A percentile compares a stretch with the other conserved stretches of the same genome.
These are phyloP conservation scores for Pelargonium nanum DNA, from an alignment of 345 rosid species.

Conservation along the genomic window DNA sequence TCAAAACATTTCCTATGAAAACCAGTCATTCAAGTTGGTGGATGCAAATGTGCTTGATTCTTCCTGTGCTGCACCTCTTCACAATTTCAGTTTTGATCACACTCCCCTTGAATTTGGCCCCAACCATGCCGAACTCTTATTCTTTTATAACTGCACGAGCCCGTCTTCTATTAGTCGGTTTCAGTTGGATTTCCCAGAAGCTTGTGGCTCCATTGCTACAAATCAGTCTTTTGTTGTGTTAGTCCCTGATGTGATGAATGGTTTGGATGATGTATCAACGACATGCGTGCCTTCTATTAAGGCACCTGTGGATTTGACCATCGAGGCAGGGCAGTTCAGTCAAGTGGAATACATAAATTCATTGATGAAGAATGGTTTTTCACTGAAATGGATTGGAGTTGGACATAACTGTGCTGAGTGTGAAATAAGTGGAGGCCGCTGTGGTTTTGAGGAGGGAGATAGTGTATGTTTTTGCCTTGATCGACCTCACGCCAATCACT, in stretches of 20 bases:
- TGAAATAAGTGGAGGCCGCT: slow-evolving; percentile 17
- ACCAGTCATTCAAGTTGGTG: slow-evolving; percentile 16
- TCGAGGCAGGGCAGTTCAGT: slow-evolving; percentile 1
- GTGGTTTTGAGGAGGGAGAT: slow-evolving; percentile 13
- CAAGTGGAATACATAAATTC: slow-evolving; percentile 9
- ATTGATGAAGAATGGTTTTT: slow-evolving; percentile 12
- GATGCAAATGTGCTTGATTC: slow-evolving; percentile 4
- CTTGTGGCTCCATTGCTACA: slow-evolving; percentile 1
- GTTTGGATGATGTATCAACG: slow-evolving; percentile 1
- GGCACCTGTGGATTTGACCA: slow-evolving; percentile 12
- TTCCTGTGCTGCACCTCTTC: slow-evolving; percentile 13
- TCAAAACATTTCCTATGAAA: slow-evolving; percentile 11
- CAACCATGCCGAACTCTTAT: slow-evolving; percentile 15
- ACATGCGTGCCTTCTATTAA: slow-evolving; percentile 9
- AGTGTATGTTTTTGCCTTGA: slow-evolving; percentile 20
- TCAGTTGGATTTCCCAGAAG: slow-evolving; percentile 1
- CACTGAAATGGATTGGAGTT: slow-evolving; percentile 18
- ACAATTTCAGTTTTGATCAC: slow-evolving; percentile 20
- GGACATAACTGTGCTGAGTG: slow-evolving; percentile 14
- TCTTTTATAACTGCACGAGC: slow-evolving; percentile 15
- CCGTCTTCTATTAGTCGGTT: slow-evolving; percentile 11
- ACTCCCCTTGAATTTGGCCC: slow-evolving; percentile 16
- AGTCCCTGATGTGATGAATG: slow-evolving; percentile 11
- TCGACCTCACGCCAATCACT: slow-evolving; percentile 10
- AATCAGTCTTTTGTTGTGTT: slow-evolving; percentile 12